Evolutionary conservation across 768 basidiomycete species (phyloP), one percentile per base, ranked within the genome.

Genomic region (Lanmaoa rubissima): DNA sequence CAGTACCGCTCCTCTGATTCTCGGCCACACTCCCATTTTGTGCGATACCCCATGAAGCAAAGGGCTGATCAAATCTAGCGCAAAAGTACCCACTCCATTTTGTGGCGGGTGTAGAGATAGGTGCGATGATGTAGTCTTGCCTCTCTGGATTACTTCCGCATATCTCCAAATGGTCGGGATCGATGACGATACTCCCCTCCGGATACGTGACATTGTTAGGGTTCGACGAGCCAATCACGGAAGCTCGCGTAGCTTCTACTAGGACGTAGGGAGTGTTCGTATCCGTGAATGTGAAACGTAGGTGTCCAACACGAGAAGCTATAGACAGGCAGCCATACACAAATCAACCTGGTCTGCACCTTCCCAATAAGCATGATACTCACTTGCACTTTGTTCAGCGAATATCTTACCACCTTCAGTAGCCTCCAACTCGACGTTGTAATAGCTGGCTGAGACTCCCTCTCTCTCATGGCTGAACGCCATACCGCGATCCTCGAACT

Each of bases 301-400:
- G 75, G 67, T 91, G 87, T 0, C 86, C 89, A 4, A 88, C 87
- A 9, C 87, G 81, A 8, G 90, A 90, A 8, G 88, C 88, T 90
- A 26, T 31, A 39, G 34, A 38, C 38, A 53, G 10, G 35, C 1
- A 6, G 47, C 2, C 32, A 47, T 13, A 16, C 21, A 50, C 16
- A 44, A 41, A 34, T 61, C 28, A 64, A 57, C 34, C 21, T 38
- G 26, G 28, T 17, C 9, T 47, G 28, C 6, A 35, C 34, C 21
- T 24, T 50, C 19, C 7, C 32, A 26, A 24, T 5, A 31, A 45
- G 48, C 8, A 41, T 11, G 14, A 36, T 5, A 75, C 84, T 40
- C 57, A 88, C 87, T 84, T 34, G 85, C 82, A 64, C 79, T 81
- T 70, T 83, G 82, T 64, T 90, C 81, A 6, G 79, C 80, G 16